These are phyloP conservation scores for Vigna radiata DNA, from an alignment of 306 rosid species.

Conservation along the genomic window DNA sequence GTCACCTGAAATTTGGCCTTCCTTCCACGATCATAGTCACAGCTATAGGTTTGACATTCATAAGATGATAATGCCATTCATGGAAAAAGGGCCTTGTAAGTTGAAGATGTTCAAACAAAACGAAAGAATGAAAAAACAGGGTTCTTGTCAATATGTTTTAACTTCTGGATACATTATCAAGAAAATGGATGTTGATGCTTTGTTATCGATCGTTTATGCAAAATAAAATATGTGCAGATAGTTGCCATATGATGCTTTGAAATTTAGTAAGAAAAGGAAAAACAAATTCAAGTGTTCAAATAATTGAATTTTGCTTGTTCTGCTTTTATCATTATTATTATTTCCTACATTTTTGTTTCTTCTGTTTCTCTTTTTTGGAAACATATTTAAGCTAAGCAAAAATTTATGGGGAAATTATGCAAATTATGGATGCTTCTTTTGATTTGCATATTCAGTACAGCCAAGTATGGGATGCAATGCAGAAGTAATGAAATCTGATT, in stretches of 20 bases:
- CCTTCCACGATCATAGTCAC: constrained; percentile 86
- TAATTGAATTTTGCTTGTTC: background rate
- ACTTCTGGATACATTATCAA: background rate
- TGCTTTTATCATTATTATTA: background rate
- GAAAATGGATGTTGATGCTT: constrained; percentile 6
- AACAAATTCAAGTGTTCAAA: background rate
- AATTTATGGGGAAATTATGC: background rate
- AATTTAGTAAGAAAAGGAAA: constrained; percentile 2
- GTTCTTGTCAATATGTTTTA: constrained; percentile 7
- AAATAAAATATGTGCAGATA: background rate
- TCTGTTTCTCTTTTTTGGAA: background rate
- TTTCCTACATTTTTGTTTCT: background rate
- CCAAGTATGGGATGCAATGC: background rate
- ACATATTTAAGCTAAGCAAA: background rate
- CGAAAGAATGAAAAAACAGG: background rate
- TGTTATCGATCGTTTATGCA: background rate
- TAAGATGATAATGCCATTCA: constrained; percentile 50
- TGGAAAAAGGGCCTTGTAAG: background rate
- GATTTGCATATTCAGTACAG: background rate
- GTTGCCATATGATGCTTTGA: constrained; percentile 9
- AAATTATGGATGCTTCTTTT: background rate
- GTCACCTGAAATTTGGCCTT: constrained; percentile 82
- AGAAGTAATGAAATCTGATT: background rate
- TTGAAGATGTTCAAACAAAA: background rate
- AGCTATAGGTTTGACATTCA: constrained; percentile 76